Evolutionary conservation across 2,329 filamentous ascomycete species (phyloP).

Genomic region (Aureobasidium sp.): DNA sequence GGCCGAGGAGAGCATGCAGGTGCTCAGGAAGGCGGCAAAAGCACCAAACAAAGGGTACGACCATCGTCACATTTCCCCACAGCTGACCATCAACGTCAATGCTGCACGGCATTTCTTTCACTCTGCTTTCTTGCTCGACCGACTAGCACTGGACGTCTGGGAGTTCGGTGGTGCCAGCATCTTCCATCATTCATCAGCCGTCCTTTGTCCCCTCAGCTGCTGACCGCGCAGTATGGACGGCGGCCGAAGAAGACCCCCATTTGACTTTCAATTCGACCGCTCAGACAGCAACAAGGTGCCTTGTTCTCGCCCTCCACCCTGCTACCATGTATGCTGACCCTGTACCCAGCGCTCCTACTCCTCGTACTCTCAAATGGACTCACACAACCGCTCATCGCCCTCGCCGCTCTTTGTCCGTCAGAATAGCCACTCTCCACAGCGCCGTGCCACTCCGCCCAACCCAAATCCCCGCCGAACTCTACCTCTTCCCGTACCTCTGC

Average conservation of each 20-base stretch:
- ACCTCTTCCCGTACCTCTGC: neutral
- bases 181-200: neutral
- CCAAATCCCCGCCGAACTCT: neutral
- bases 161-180: neutral
- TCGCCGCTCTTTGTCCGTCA: conserved; percentile 26
- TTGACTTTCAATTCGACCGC: neutral
- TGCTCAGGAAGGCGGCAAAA: neutral
- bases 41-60: neutral
- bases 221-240: conserved; percentile 8
- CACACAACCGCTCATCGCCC: neutral
- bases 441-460: neutral
- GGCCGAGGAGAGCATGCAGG: neutral
- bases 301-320: neutral
- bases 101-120: conserved; percentile 1
- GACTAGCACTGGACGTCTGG: neutral
- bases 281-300: conserved; percentile 7
- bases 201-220: neutral
- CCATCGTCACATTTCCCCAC: conserved; percentile 8
- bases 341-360: neutral
- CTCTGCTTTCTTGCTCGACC: neutral
- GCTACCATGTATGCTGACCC: neutral
- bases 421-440: conserved; percentile 15
- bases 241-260: conserved; percentile 6
- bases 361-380: conserved; percentile 7
- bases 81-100: conserved; percentile 2